Conservation (phyloP, 2,329 filamentous ascomycete genomes). For the Sphaerulina populicola region DNA sequence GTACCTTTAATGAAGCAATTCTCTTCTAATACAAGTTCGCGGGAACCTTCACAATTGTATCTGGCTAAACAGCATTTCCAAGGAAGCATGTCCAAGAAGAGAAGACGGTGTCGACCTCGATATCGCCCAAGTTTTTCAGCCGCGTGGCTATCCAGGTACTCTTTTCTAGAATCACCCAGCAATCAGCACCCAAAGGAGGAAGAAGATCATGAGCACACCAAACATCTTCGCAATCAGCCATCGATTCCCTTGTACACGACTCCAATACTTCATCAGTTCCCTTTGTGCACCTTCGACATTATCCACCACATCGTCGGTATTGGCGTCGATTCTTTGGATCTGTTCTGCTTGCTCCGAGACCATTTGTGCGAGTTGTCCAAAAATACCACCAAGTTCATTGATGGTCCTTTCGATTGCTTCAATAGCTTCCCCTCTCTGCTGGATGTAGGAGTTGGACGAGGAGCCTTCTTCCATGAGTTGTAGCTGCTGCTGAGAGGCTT, state of each 20-base stretch:
- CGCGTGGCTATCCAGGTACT: neutral
- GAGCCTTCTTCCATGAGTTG: slow-evolving; percentile 84
- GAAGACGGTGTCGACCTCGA: neutral
- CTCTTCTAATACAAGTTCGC: neutral
- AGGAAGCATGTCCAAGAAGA: neutral
- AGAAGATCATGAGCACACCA: slow-evolving; percentile 82
- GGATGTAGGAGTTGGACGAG: slow-evolving; percentile 77
- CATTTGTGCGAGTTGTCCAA: slow-evolving; percentile 91
- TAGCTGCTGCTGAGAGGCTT: slow-evolving; percentile 63
- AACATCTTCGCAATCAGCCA: slow-evolving; percentile 85
- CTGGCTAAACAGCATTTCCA: neutral
- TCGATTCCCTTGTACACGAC: slow-evolving; percentile 81
- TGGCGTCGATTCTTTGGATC: slow-evolving; percentile 94
- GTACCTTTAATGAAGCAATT: neutral
- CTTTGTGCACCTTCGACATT: slow-evolving; percentile 96
- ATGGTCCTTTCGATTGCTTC: slow-evolving; percentile 96
- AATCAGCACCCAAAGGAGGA: slow-evolving; percentile 33
- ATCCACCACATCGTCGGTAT: slow-evolving; percentile 95
- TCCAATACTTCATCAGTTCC: slow-evolving; percentile 96
- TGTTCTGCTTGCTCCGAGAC: slow-evolving; percentile 95
- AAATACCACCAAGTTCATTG: slow-evolving; percentile 80
- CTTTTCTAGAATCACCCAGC: slow-evolving; percentile 22
- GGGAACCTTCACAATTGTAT: neutral
- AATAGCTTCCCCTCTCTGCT: slow-evolving; percentile 88
- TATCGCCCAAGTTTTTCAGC: too few relatives aligned